Evolutionary conservation across 768 basidiomycete species (phyloP).

Genomic region (Pleurotus tuber-regium): DNA sequence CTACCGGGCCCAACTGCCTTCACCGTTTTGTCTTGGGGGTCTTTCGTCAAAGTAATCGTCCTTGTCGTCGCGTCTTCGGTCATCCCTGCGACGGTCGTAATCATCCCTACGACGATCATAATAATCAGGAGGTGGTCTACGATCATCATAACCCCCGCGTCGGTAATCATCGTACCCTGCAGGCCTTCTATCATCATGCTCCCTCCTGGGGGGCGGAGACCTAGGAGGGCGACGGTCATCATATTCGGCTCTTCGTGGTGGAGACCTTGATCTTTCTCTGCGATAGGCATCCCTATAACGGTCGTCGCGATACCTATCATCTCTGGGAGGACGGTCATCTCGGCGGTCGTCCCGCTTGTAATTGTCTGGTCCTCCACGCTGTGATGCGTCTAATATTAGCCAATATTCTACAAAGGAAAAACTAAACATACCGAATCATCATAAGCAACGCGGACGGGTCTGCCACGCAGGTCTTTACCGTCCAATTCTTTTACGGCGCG

Average conservation of each 20-base stretch:
- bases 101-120: slow-evolving; percentile 88
- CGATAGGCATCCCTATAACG: slow-evolving; percentile 51
- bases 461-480: slow-evolving; percentile 84
- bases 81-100: slow-evolving; percentile 64
- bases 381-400: slow-evolving; percentile 11
- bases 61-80: slow-evolving; percentile 80
- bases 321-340: slow-evolving; percentile 51
- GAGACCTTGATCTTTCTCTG: slow-evolving; percentile 80
- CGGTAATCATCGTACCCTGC: slow-evolving; percentile 92
- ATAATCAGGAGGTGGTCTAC: slow-evolving; percentile 81
- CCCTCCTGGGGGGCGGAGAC: slow-evolving; percentile 80
- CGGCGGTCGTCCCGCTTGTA: slow-evolving; percentile 76
- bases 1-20: slow-evolving; percentile 76
- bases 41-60: slow-evolving; percentile 81
- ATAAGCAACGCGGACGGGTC: slow-evolving; percentile 67
- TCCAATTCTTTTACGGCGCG: slow-evolving; percentile 88
- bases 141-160: slow-evolving; percentile 81
- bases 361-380: slow-evolving; percentile 71
- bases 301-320: slow-evolving; percentile 55
- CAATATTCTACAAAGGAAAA: neutral
- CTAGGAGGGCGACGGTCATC: slow-evolving; percentile 76
- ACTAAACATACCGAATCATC: slow-evolving; percentile 54
- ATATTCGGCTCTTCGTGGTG: slow-evolving; percentile 63
- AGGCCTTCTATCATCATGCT: slow-evolving; percentile 82
- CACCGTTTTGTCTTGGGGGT: slow-evolving; percentile 73